These are phyloP conservation scores for Dioscorea cayenensis DNA, from an alignment of 116 monocot species.

Conservation along the genomic window DNA sequence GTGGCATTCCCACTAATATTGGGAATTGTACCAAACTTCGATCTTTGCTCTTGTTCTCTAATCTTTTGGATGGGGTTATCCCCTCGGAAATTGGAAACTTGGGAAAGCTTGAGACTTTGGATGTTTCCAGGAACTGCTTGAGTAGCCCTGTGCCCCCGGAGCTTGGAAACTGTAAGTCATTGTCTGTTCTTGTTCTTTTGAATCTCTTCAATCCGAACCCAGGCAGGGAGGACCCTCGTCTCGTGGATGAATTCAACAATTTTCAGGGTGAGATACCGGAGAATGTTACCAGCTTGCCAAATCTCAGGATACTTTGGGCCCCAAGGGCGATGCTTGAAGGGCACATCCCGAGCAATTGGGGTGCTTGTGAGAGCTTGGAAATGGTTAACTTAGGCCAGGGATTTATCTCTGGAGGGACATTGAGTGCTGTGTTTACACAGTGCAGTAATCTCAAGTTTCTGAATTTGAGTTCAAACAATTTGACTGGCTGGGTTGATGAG, in stretches of 20 bases:
- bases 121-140: conserved; percentile 74
- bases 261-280: conserved; percentile 67
- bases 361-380: conserved; percentile 61
- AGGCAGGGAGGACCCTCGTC: conserved; percentile 4
- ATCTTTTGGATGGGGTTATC: conserved; percentile 46
- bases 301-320: conserved; percentile 79
- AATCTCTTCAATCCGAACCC: conserved; percentile 32
- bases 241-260: conserved; percentile 44
- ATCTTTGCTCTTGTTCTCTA: conserved; percentile 48
- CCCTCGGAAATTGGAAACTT: conserved; percentile 54
- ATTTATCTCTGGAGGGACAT: conserved; percentile 38
- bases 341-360: conserved; percentile 62
- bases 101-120: conserved; percentile 50
- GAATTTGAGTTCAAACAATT: conserved; percentile 66
- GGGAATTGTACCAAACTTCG: conserved; percentile 58
- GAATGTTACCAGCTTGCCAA: conserved; percentile 49
- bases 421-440: conserved; percentile 28
- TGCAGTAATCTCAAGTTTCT: conserved; percentile 70
- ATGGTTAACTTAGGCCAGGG: conserved; percentile 71
- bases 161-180: conserved; percentile 60
- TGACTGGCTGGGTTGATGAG: conserved; percentile 48
- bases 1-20: conserved; percentile 48
- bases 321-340: conserved; percentile 67
- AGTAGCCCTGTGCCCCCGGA: conserved; percentile 60
- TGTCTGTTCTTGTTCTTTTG: conserved; percentile 57